Conservation (phyloP, 2,329 filamentous ascomycete species). For the Fusarium camptoceras region DNA sequence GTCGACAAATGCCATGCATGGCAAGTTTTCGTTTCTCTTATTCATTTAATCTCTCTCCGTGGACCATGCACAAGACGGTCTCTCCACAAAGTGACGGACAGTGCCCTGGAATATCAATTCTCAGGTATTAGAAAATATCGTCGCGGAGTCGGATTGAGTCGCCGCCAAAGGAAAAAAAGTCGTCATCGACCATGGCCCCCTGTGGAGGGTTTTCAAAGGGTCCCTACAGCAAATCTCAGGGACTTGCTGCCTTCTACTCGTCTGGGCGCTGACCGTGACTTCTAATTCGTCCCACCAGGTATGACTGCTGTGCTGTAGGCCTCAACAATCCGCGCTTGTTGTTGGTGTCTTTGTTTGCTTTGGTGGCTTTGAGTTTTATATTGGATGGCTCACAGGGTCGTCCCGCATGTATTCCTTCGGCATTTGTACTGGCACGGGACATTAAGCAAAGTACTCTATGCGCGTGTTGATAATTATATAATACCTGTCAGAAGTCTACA, state of each 20-base stretch:
- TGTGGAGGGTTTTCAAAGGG: slow-evolving; percentile 22
- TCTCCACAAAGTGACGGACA: slow-evolving; percentile 20
- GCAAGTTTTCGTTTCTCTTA: slow-evolving; percentile 6
- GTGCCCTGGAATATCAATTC: neutral
- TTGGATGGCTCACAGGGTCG: slow-evolving; percentile 22
- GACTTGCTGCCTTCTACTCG: slow-evolving; percentile 3
- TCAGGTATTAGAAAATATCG: slow-evolving; percentile 7
- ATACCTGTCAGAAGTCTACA: slow-evolving; percentile 27
- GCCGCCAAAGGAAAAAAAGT: slow-evolving; percentile 12
- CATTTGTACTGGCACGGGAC: slow-evolving; percentile 13
- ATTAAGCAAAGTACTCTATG: slow-evolving; percentile 15
- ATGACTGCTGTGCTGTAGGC: neutral
- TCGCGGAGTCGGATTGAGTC: slow-evolving; percentile 28
- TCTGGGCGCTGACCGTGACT: neutral
- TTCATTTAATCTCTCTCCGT: neutral
- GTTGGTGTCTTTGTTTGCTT: slow-evolving; percentile 21
- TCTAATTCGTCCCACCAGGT: slow-evolving; percentile 2
- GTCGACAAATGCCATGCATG: slow-evolving; percentile 8
- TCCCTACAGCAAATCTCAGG: slow-evolving; percentile 19
- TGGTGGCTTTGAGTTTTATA: slow-evolving; percentile 10
- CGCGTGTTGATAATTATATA: neutral
- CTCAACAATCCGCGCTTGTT: slow-evolving; percentile 16
- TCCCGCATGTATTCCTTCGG: slow-evolving; percentile 30
- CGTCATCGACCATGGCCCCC: slow-evolving; percentile 29
- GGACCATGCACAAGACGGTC: slow-evolving; percentile 4